A percentile compares a stretch with the other conserved stretches of the same genome.
Evolutionary conservation across 1,284 basidiomycete species (phyloP).

Genomic region (Anthracocystis walkeri): DNA sequence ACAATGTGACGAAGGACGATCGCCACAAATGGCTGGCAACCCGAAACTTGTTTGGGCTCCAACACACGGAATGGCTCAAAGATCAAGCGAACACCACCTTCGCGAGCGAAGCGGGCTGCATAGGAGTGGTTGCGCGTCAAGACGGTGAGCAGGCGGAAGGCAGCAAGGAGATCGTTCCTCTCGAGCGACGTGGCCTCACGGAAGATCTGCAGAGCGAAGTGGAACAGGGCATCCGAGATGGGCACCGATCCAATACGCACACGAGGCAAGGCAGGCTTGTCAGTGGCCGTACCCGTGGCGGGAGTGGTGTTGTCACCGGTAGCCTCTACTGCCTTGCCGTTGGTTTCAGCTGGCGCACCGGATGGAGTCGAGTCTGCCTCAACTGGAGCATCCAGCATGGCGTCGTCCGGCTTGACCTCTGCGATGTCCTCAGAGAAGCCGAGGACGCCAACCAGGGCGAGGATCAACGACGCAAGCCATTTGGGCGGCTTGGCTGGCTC

Average conservation of each 20-base stretch:
- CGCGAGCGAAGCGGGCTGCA: slow-evolving; percentile 47
- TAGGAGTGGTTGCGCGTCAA: slow-evolving; percentile 51
- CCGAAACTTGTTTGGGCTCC: slow-evolving; percentile 42
- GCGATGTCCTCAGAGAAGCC: slow-evolving; percentile 80
- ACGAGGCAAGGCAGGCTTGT: slow-evolving; percentile 17
- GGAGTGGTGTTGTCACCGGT: not conserved
- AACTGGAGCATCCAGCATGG: slow-evolving; percentile 23
- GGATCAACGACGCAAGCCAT: slow-evolving; percentile 49
- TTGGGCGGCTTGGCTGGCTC: slow-evolving; percentile 20
- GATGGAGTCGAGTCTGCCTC: slow-evolving; percentile 2
- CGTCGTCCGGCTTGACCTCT: slow-evolving; percentile 71
- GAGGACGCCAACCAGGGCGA: slow-evolving; percentile 72
- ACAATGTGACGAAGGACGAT: slow-evolving; percentile 90
- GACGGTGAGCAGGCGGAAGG: slow-evolving; percentile 62
- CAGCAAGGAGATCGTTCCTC: slow-evolving; percentile 55
- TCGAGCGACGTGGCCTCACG: slow-evolving; percentile 60
- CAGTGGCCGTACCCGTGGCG: not conserved
- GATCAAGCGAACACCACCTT: slow-evolving; percentile 55
- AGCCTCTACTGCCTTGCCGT: slow-evolving; percentile 1
- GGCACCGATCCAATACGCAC: slow-evolving; percentile 23
- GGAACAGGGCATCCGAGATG: slow-evolving; percentile 64
- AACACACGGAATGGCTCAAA: slow-evolving; percentile 58
- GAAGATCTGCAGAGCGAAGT: slow-evolving; percentile 62
- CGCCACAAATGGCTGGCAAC: slow-evolving; percentile 84
- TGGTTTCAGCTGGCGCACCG: not conserved